These are phyloP conservation scores for Bryoglossum gracile DNA, from an alignment of 495 filamentous ascomycete genomes.

Conservation along the genomic window DNA sequence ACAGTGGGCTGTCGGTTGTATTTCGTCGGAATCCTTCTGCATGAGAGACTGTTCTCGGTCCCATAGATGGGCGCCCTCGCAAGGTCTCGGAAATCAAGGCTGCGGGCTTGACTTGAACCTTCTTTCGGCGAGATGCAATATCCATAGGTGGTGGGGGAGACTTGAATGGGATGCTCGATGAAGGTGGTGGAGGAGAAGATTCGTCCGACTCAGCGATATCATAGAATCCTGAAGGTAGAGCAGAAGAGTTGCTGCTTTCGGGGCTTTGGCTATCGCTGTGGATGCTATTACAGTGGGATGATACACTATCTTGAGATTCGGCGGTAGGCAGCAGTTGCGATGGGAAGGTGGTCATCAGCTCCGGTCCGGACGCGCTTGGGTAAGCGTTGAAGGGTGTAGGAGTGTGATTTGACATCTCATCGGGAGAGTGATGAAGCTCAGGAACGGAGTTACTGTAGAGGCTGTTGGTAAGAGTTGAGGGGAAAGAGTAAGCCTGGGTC, in stretches of 20 bases:
- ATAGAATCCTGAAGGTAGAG: conserved; percentile 13
- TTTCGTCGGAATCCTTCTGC: conserved; percentile 22
- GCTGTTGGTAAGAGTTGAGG: conserved; percentile 8
- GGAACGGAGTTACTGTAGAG: conserved; percentile 7
- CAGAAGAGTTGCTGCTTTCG: conserved; percentile 4
- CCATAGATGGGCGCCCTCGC: conserved; percentile 14
- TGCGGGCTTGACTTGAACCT: conserved; percentile 22
- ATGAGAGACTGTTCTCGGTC: conserved; percentile 25
- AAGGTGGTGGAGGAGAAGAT: conserved; percentile 13
- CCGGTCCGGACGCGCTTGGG: conserved; percentile 3
- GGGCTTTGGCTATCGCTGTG: conserved; percentile 17
- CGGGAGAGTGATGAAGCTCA: conserved; percentile 11
- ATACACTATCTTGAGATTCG: conserved; percentile 8
- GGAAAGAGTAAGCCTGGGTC: conserved; percentile 9
- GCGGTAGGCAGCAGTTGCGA: conserved; percentile 12
- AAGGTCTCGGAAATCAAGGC: conserved; percentile 16
- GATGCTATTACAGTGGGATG: background rate
- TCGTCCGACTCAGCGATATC: conserved; percentile 17
- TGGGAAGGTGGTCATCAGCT: conserved; percentile 12
- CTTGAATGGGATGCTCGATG: conserved; percentile 21
- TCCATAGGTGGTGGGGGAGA: conserved; percentile 22
- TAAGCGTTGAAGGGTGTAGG: conserved; percentile 16
- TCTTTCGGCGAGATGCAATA: conserved; percentile 24
- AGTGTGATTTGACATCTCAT: conserved; percentile 6
- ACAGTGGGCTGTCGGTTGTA: conserved; percentile 15